A percentile compares a stretch with the other conserved stretches of the same genome.
Evolutionary conservation across 2,329 filamentous ascomycete genomes (phyloP).

Genomic region (Anthostomella pinea): DNA sequence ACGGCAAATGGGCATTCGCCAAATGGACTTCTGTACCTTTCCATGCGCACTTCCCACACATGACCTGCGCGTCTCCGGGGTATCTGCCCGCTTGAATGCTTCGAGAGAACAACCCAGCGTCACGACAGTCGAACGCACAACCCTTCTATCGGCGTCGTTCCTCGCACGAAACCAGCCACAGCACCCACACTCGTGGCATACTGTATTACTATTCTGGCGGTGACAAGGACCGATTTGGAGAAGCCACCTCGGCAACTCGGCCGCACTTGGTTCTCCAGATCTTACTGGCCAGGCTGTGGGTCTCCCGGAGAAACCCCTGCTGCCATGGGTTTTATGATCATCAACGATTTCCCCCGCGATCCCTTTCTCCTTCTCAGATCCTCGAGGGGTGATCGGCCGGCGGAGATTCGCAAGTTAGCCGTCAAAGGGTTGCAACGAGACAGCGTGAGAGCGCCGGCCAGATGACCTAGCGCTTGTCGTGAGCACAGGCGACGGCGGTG

Average conservation of each 20-base stretch:
- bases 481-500: too few species aligned
- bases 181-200: too few species aligned
- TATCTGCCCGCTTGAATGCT: too few species aligned
- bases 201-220: too few species aligned
- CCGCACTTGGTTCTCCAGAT: conserved; percentile 13
- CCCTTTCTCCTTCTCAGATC: conserved; percentile 16
- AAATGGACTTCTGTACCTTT: not conserved
- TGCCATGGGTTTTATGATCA: too few species aligned
- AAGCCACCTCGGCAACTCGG: conserved; percentile 16
- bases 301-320: conserved; percentile 22
- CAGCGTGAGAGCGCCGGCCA: conserved; percentile 14
- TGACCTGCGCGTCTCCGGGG: too few species aligned
- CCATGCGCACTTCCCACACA: too few species aligned
- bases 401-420: conserved; percentile 23
- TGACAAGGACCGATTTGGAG: conserved; percentile 25
- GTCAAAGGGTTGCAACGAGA: conserved; percentile 26
- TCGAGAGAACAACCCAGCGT: too few species aligned
- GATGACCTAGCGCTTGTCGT: conserved; percentile 19
- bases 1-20: conserved; percentile 6
- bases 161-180: too few species aligned
- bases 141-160: too few species aligned
- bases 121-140: too few species aligned
- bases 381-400: conserved; percentile 24
- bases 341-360: conserved; percentile 11
- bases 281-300: conserved; percentile 23